These are phyloP conservation scores for Pilasporangium apinafurcum DNA, from an alignment of 352 stramenopile genomes.

Conservation along the genomic window DNA sequence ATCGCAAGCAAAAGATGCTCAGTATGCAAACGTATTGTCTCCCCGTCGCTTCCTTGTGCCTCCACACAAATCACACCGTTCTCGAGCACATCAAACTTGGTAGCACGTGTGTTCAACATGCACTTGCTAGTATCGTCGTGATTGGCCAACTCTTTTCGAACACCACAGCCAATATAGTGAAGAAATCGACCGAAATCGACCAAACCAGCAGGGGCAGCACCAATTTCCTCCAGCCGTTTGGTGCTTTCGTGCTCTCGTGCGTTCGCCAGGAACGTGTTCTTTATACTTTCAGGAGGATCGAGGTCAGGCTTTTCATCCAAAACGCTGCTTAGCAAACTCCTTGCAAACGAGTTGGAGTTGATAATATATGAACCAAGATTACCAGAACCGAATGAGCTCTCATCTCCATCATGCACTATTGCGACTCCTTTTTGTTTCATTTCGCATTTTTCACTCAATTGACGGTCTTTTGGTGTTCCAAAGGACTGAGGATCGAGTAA, in stretches of 20 bases:
- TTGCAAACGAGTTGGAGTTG: conserved; percentile 84
- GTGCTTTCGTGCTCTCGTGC: conserved; percentile 37
- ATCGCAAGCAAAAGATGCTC: conserved; percentile 67
- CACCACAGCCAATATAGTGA: conserved; percentile 28
- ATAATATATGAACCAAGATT: conserved; percentile 77
- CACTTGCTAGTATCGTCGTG: conserved; percentile 32
- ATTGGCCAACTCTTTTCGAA: conserved; percentile 40
- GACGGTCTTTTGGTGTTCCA: conserved; percentile 32
- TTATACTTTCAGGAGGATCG: conserved; percentile 66
- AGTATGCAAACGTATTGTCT: conserved; percentile 31
- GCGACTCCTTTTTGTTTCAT: conserved; percentile 52
- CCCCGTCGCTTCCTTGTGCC: conserved; percentile 15
- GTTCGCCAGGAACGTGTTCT: conserved; percentile 67
- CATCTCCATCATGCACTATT: conserved; percentile 55
- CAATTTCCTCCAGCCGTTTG: conserved; percentile 50
- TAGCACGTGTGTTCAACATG: conserved; percentile 42
- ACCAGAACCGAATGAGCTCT: conserved; percentile 44
- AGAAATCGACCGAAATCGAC: conserved; percentile 67
- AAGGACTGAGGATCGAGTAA: conserved; percentile 35
- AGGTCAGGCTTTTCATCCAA: conserved; percentile 75
- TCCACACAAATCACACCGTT: conserved; percentile 48
- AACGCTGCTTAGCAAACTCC: conserved; percentile 60
- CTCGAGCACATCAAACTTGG: conserved; percentile 34
- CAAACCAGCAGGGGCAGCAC: conserved; percentile 38
- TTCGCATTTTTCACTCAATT: conserved; percentile 25